Percentiles rank a stretch among this genome's conserved stretches.
These are phyloP conservation scores for Cairneyella variabilis DNA, from an alignment of 495 filamentous ascomycete genomes.

Conservation along the genomic window DNA sequence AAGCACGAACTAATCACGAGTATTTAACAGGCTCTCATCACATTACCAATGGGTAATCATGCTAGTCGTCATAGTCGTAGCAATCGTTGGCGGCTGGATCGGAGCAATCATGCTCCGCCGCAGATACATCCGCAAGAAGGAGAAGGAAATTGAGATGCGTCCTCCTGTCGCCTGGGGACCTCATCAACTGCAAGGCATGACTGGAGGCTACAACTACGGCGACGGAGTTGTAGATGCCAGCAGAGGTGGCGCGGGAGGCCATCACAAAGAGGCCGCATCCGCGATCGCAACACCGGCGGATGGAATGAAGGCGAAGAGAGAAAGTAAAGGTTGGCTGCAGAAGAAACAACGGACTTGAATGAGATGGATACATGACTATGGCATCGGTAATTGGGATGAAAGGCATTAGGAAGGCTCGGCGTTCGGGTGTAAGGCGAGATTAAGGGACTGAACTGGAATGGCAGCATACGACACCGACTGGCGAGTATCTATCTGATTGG, in stretches of 20 bases:
- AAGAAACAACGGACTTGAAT: no score
- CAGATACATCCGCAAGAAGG: slow-evolving; percentile 47
- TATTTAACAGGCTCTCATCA: slow-evolving; percentile 36
- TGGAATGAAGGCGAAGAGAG: slow-evolving; percentile 4
- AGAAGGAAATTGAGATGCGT: slow-evolving; percentile 45
- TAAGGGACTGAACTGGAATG: no score
- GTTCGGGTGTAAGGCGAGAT: no score
- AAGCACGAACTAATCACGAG: background rate
- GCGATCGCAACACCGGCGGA: slow-evolving; percentile 2
- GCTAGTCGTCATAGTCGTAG: slow-evolving; percentile 48
- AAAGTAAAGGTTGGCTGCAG: slow-evolving; percentile 13
- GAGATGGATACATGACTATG: slow-evolving; percentile 1
- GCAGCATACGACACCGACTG: no score
- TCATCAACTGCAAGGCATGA: slow-evolving; percentile 17
- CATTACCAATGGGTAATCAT: slow-evolving; percentile 57
- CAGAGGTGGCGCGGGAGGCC: background rate
- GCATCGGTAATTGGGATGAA: background rate
- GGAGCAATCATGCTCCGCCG: slow-evolving; percentile 49
- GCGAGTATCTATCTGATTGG: no score
- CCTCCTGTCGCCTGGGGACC: slow-evolving; percentile 25
- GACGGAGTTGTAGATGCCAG: slow-evolving; percentile 9
- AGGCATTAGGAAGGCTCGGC: background rate
- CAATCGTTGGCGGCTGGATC: slow-evolving; percentile 47
- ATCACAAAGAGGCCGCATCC: slow-evolving; percentile 2
- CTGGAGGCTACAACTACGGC: slow-evolving; percentile 16